These are phyloP conservation scores for Hysterangium stoloniferum DNA, from an alignment of 768 basidiomycete genomes.

Conservation along the genomic window DNA sequence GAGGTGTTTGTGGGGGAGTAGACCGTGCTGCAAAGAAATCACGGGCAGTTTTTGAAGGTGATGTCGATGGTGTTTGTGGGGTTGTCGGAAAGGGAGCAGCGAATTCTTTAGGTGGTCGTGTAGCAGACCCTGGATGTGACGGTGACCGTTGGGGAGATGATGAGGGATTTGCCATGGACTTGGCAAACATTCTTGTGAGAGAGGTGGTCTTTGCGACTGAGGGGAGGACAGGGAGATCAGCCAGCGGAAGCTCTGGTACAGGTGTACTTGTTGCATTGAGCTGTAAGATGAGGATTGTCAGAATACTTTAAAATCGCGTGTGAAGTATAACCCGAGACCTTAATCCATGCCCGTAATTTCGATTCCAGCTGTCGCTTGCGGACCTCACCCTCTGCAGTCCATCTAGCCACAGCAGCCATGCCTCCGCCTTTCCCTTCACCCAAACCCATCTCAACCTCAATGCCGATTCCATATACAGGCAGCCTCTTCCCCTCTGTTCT, in stretches of 20 bases:
- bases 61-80: conserved; percentile 13
- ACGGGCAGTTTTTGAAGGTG: not conserved
- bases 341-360: conserved; percentile 59
- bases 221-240: conserved; percentile 56
- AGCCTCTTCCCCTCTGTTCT: conserved; percentile 58
- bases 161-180: conserved; percentile 17
- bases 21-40: conserved; percentile 34
- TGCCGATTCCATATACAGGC: conserved; percentile 78
- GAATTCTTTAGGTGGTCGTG: conserved; percentile 29
- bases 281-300: conserved; percentile 28
- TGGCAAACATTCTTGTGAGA: conserved; percentile 5
- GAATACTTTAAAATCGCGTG: not conserved
- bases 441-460: conserved; percentile 80
- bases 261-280: conserved; percentile 36
- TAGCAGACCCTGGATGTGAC: conserved; percentile 29
- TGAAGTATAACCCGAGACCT: conserved; percentile 35
- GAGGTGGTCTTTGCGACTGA: conserved; percentile 45
- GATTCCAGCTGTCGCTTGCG: conserved; percentile 49
- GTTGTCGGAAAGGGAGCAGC: conserved; percentile 44
- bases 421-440: conserved; percentile 73
- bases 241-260: conserved; percentile 55
- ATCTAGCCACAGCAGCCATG: conserved; percentile 86
- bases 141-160: conserved; percentile 32
- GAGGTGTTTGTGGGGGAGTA: conserved; percentile 58
- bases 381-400: conserved; percentile 64